Evolutionary conservation across 2,329 filamentous ascomycete species (phyloP).

Genomic region (Amylocarpus encephaloides): DNA sequence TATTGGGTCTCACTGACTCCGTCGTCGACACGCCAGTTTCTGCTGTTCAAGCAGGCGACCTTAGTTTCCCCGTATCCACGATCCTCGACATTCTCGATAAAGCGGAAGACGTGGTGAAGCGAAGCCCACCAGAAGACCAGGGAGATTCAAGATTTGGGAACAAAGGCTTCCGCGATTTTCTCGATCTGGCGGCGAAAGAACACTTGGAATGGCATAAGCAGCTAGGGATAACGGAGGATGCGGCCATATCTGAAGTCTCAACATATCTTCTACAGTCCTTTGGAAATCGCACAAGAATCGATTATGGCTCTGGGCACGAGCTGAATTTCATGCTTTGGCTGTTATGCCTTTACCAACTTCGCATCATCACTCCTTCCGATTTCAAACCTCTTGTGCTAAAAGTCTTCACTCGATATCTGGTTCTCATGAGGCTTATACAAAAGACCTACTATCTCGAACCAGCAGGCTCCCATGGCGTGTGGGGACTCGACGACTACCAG

Average conservation of each 20-base stretch:
- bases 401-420: constrained; percentile 77
- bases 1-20: constrained; percentile 80
- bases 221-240: constrained; percentile 46
- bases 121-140: constrained; percentile 76
- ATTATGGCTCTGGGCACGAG: constrained; percentile 96
- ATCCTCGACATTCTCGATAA: constrained; percentile 66
- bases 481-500: constrained; percentile 96
- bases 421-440: constrained; percentile 82
- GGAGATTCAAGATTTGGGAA: constrained; percentile 92
- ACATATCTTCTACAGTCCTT: constrained; percentile 79
- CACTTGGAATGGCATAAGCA: constrained; percentile 54
- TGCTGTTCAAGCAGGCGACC: constrained; percentile 46
- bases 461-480: constrained; percentile 93
- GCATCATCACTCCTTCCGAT: constrained; percentile 54
- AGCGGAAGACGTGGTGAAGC: constrained; percentile 58
- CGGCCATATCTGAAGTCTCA: constrained; percentile 63
- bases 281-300: constrained; percentile 79
- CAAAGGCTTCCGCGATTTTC: constrained; percentile 76
- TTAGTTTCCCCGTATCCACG: constrained; percentile 54
- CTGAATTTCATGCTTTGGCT: constrained; percentile 97
- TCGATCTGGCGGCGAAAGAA: constrained; percentile 58
- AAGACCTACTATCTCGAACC: constrained; percentile 94
- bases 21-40: constrained; percentile 66
- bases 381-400: constrained; percentile 70
- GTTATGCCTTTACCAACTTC: constrained; percentile 81